Percentiles rank a stretch among this genome's conserved stretches.
Conservation (phyloP, 345 rosid genomes). For the Camelina laxa region DNA sequence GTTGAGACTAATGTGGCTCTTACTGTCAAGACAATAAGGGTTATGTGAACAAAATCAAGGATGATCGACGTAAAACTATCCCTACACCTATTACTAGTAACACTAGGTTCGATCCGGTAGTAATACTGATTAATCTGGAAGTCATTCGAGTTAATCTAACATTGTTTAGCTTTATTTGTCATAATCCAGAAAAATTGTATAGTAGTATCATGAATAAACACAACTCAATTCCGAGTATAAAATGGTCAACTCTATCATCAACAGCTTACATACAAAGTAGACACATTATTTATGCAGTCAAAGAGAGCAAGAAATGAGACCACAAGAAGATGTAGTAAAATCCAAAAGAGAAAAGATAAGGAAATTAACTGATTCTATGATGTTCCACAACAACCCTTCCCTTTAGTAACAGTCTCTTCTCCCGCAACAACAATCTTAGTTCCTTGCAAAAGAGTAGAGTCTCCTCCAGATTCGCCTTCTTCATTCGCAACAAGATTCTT, state of each 20-base stretch:
- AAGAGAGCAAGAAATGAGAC: slow-evolving; percentile 5
- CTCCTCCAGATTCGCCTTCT: slow-evolving; percentile 43
- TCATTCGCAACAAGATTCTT: slow-evolving; percentile 65
- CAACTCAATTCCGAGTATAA: slow-evolving; percentile 15
- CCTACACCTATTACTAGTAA: no score
- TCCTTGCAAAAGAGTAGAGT: slow-evolving; percentile 61
- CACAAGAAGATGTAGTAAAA: not conserved
- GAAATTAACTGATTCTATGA: slow-evolving; percentile 18
- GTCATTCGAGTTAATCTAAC: no score
- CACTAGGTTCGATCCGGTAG: no score
- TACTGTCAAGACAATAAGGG: not conserved
- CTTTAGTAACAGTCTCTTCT: slow-evolving; percentile 48
- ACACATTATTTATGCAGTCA: slow-evolving; percentile 12
- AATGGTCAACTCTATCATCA: slow-evolving; percentile 8
- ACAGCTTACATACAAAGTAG: slow-evolving; percentile 29
- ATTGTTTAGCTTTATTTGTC: not conserved
- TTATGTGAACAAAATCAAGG: not conserved
- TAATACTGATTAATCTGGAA: no score
- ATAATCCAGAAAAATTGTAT: slow-evolving; percentile 10
- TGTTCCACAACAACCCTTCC: slow-evolving; percentile 58
- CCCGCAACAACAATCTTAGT: slow-evolving; percentile 65
- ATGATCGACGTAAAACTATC: not conserved
- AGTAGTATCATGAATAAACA: not conserved
- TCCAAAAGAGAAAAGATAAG: not conserved
- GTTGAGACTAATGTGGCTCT: not conserved